A percentile compares a stretch with the other conserved stretches of the same genome.
phyloP scores from a whole-genome alignment of 352 stramenopile species.

The Phytophthora boehmeriae region DNA sequence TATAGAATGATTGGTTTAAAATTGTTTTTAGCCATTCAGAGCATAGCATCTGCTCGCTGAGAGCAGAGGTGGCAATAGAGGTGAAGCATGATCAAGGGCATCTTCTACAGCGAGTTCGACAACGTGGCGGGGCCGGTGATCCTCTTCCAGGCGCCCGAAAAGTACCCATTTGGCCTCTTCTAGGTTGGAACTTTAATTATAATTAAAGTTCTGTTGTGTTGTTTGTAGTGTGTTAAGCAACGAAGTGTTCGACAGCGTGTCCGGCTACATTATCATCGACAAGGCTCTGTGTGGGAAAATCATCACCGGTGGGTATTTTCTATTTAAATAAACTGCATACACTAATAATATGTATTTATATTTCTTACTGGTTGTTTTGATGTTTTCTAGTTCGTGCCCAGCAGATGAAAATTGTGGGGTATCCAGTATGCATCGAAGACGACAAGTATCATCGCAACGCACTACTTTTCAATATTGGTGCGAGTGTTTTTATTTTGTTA shows the following conservation, averaged over 20 bases:
- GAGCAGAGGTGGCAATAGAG: background rate
- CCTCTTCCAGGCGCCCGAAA: constrained; percentile 84
- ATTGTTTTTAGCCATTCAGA: background rate
- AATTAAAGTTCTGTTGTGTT: constrained; percentile 1
- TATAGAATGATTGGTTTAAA: background rate
- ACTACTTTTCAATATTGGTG: constrained; percentile 89
- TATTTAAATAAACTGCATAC: background rate
- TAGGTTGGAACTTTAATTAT: background rate
- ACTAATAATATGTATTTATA: background rate
- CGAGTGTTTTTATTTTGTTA: background rate
- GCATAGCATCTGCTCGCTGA: no score
- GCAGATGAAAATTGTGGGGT: constrained; percentile 87
- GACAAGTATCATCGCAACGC: constrained; percentile 91
- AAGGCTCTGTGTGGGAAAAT: constrained; percentile 89
- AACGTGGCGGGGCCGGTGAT: constrained; percentile 91
- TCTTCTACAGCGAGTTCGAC: constrained; percentile 94
- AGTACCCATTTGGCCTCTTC: constrained; percentile 46
- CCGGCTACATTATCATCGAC: constrained; percentile 91
- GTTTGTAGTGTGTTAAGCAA: constrained; percentile 72
- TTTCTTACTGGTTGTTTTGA: constrained; percentile 6
- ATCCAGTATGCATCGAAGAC: constrained; percentile 88
- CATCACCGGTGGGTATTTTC: constrained; percentile 75
- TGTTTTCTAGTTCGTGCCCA: constrained; percentile 64
- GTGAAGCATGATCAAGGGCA: constrained; percentile 70
- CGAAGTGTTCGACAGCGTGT: constrained; percentile 87